Base-by-base conservation (phyloP, 768 basidiomycete species). In the Hortiboletus flavorubellus region DNA sequence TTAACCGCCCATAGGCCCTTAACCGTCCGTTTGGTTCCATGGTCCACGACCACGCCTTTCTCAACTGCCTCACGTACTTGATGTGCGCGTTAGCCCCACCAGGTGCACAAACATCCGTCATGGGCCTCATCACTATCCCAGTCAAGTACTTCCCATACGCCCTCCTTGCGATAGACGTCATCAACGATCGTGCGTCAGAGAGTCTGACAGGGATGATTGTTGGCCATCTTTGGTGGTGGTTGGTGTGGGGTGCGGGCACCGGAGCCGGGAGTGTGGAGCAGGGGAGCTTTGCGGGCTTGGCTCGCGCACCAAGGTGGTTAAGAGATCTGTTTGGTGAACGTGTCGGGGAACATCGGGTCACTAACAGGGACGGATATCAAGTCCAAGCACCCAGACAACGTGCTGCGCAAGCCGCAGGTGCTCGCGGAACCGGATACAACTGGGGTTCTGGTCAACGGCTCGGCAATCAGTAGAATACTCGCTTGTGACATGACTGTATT, bases 221-320 rank as follows among this genome's bases (percentile, higher is more conserved):
- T 3, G 92, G 92, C 0, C 91, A 94, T 66, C 67, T 81, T 9
- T 93, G 90, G 88, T 91, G 86, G 84, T 89, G 84, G 85, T 65
- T 74, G 26, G 77, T 90, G 8, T 85, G 84, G 78, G 80, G 81
- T 26, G 54, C 68, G 9, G 72, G 73, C 33, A 73, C 69, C 16
- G 65, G 75, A n/a, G 77, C 67, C 62, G 63, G 78, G 29, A 77
- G 70, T 35, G 47, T 60, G 38, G 68, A 70, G 18, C 64, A 58
- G 33, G 77, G 83, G 1, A 61, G 68, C 9, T 68, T 82, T 54
- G 70, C 70, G 16, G 39, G 53, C 21, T 77, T 67, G 53, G 82
- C 72, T n/a, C 69, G 59, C 43, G 88, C 86, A 23, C 87, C 86
- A 9, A 64, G 58, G 33, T 91, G 83, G 87, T 57, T 88, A 64